Percentiles rank a stretch among this genome's conserved stretches.
These are phyloP conservation scores for Xylariaceae sp. DNA, from an alignment of 2,329 filamentous ascomycete species.

Conservation along the genomic window DNA sequence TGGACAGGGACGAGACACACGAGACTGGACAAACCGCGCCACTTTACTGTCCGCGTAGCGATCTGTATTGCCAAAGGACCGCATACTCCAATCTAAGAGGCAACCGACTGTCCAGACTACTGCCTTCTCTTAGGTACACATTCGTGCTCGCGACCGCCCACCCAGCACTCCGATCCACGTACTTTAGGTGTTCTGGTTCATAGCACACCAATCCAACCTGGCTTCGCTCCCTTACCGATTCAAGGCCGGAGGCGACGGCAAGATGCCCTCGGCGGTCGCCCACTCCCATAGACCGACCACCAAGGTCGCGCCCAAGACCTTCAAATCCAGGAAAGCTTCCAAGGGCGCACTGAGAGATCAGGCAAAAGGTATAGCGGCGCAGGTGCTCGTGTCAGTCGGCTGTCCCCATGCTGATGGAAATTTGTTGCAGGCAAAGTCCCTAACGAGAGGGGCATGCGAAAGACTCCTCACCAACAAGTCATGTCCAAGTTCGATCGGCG, in stretches of 20 bases:
- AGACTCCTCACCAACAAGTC: constrained; percentile 89
- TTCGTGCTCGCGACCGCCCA: no score
- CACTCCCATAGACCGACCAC: constrained; percentile 93
- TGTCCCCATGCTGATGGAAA: neutral
- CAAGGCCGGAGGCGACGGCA: constrained; percentile 67
- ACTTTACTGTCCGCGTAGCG: no score
- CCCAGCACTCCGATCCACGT: no score
- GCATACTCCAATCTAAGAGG: neutral
- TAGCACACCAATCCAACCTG: constrained; percentile 50
- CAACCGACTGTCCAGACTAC: no score
- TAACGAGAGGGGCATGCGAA: constrained; percentile 70
- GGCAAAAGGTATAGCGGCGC: constrained; percentile 64
- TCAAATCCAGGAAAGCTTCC: constrained; percentile 85
- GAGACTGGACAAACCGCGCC: no score
- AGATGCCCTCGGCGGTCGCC: constrained; percentile 63
- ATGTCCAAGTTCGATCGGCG: constrained; percentile 95
- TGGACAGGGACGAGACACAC: no score
- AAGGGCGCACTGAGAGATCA: constrained; percentile 81
- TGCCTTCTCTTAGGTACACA: no score
- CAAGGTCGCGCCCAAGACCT: constrained; percentile 79
- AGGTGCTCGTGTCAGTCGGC: neutral
- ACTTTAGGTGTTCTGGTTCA: no score
- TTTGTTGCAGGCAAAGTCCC: constrained; percentile 61
- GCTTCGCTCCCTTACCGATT: constrained; percentile 76
- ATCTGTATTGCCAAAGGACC: neutral